phyloP scores from a whole-genome alignment of 208 protist species.

The Tritrichomonas musculus region DNA sequence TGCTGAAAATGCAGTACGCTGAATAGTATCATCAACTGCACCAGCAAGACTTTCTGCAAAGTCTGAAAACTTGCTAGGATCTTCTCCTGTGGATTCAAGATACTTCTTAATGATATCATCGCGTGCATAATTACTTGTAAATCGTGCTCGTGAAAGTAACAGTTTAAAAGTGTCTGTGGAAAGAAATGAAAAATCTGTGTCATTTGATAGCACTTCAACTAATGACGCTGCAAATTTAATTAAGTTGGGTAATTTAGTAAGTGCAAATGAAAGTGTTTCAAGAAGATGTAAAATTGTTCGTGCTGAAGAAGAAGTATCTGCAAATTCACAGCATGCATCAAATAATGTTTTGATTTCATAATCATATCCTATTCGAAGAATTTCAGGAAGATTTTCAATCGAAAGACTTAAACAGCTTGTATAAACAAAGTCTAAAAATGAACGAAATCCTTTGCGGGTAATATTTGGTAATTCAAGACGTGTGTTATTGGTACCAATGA shows the following conservation, averaged over 20 bases:
- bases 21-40: neutral
- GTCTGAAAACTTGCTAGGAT: neutral
- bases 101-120: neutral
- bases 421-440: too few relatives aligned
- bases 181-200: neutral
- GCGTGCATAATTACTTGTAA: neutral
- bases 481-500: too few relatives aligned
- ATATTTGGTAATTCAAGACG: too few relatives aligned
- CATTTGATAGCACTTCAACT: neutral
- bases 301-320: neutral
- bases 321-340: neutral
- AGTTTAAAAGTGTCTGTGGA: neutral
- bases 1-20: neutral
- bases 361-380: neutral
- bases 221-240: neutral
- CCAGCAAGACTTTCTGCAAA: neutral
- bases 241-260: neutral
- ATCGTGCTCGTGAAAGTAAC: neutral
- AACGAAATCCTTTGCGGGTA: too few relatives aligned
- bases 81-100: neutral
- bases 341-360: neutral
- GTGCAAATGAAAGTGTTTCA: neutral
- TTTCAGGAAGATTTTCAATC: neutral
- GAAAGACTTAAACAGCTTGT: neutral
- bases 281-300: neutral